Evolutionary conservation across 495 filamentous ascomycete species (phyloP).

Genomic region (Lasiosphaeriaceae sp.): DNA sequence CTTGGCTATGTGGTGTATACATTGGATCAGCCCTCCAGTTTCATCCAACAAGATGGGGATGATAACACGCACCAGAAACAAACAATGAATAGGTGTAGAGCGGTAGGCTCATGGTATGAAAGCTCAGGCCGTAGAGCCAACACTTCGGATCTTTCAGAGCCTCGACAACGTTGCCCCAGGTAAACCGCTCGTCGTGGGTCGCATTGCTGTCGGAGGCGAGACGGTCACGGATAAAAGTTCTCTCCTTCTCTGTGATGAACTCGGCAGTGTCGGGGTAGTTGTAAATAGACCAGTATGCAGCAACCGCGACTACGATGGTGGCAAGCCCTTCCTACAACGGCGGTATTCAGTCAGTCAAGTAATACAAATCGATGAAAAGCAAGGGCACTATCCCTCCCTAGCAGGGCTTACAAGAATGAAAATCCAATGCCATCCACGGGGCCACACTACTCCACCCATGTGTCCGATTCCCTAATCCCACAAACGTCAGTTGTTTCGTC

Average conservation of each 20-base stretch:
- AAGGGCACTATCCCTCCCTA: background rate
- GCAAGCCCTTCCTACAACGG: conserved; percentile 58
- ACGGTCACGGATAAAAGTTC: conserved; percentile 54
- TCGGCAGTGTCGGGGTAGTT: conserved; percentile 68
- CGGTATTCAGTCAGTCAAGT: background rate
- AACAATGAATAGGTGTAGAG: conserved; percentile 73
- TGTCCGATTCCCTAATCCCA: conserved; percentile 42
- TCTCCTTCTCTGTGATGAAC: conserved; percentile 63
- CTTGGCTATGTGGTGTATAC: conserved; percentile 46
- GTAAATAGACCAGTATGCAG: conserved; percentile 67
- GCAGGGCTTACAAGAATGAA: conserved; percentile 62
- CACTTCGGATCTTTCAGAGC: conserved; percentile 69
- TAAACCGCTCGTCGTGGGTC: conserved; percentile 59
- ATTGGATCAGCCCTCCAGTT: background rate
- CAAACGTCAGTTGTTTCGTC: background rate
- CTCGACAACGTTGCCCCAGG: conserved; percentile 58
- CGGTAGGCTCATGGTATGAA: conserved; percentile 71
- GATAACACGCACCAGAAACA: conserved; percentile 60
- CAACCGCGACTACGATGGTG: conserved; percentile 58
- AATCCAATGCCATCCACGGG: conserved; percentile 79
- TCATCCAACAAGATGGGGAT: background rate
- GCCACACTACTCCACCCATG: conserved; percentile 61
- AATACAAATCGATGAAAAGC: too few species aligned
- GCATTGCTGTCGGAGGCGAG: conserved; percentile 59
- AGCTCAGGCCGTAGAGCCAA: conserved; percentile 68